Evolutionary conservation across 2,329 filamentous ascomycete genomes (phyloP), one percentile per base, ranked within the genome.

Genomic region (Botrytis pseudocinerea): DNA sequence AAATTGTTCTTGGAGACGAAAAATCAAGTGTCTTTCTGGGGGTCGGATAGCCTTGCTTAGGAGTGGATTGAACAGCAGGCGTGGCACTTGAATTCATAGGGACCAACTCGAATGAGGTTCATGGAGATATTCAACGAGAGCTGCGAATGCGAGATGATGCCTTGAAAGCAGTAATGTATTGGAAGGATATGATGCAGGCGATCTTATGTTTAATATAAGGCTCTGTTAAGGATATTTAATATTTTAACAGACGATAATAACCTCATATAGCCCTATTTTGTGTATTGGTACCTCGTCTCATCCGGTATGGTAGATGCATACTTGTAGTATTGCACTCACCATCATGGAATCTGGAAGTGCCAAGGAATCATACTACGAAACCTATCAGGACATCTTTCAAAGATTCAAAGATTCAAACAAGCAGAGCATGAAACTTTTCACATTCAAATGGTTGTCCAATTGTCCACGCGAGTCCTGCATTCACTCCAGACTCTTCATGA

Each of bases 1-100:
- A 69, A 71, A 38, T 62, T 74, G 14, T 71, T 71, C 1, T 69
- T 44, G 35, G 71, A 57, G 46, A 64, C 57, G 44, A n/a, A 61
- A 72, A 35, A 46, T 20, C 57, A 59, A 59, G 0, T 38, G 35
- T 54, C 60, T 46, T 40, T 42, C 70, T 28, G 59, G 46, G 62
- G 70, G 48, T 38, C 9, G 38, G 72, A 73, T 66, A 40, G 61
- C 22, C 61, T 69, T 72, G 40, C 46, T 38, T 69, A 46, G 62
- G 72, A 72, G 61, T 72, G 54, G 69, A 51, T 65, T 71, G 32
- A 5, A 48, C 25, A 7, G 3, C 10, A 65, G 69, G 32, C 20
- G 38, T 74, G 70, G 59, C 70, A 46, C 65, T 60, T 74, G 51
- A 65, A n/a, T 2, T 2, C n/a, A 18, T 63, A 8, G 8, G n/a